Base-by-base conservation (phyloP, 306 rosid species). In the Rosa rugosa region DNA sequence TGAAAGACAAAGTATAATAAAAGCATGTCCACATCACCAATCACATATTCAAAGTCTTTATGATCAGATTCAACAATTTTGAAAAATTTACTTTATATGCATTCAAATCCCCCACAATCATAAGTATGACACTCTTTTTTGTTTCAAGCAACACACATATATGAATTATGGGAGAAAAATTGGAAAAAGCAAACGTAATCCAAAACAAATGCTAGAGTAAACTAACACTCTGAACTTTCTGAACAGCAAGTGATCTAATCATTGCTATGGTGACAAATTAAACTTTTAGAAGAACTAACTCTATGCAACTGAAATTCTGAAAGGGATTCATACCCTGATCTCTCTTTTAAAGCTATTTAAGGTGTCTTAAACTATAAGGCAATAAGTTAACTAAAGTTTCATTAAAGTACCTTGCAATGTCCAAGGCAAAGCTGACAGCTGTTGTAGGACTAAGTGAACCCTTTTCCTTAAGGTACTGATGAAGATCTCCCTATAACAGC, bases 401-500 rank as follows among this genome's bases (percentile, higher is more conserved):
- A 75, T 60, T 51, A 5, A 42, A 77, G 79, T 82, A 93, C 95
- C 97, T 86, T 77, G 98, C 98, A 17, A 93, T 93, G 86, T 90
- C 98, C 89, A 91, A 75, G 68, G 91, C 97, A 86, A 93, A 93
- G 80, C 80, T 90, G 82, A 93, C 38, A 62, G 97, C 97, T 23
- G 88, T 86, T 75, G 88, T 75, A 77, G 95, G 91, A 85, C 84
- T 88, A 68, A 93, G 90, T 11, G 92, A 74, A 71, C 98, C 91
- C 86, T 86, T 93, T 20, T 91, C 98, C 90, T 93, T 93, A 69
- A 93, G 98, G 87, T 91, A 86, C 40, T 88, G 93, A 80, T 93
- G 97, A 85, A 93, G 98, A 87, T 93, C 98, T 40, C 98, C 99
- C 99, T 95, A 82, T 18, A 84, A 75, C 49, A 80, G 73, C 75